Evolutionary conservation across 305 asterid genomes (phyloP).

Genomic region (Plantago lanceolata): DNA sequence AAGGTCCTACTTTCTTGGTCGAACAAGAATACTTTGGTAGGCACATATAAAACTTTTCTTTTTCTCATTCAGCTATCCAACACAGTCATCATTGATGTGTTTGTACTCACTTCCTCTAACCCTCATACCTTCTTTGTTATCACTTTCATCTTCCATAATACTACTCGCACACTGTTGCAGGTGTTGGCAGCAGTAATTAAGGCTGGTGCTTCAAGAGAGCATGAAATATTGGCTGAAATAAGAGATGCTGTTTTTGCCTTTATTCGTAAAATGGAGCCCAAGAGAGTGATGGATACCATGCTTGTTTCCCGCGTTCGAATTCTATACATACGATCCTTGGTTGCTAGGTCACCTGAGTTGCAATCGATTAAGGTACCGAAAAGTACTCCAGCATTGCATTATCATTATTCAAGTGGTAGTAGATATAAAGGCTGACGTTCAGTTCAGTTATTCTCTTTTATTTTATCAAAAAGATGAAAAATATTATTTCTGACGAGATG

Average conservation of each 20-base stretch:
- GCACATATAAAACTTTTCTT: not conserved
- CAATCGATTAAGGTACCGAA: slow-evolving; percentile 88
- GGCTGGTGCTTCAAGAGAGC: slow-evolving; percentile 99
- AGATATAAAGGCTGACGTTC: not conserved
- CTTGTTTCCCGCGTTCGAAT: slow-evolving; percentile 99
- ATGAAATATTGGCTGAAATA: slow-evolving; percentile 98
- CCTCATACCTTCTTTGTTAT: slow-evolving; percentile 14
- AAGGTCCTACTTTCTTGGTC: no score
- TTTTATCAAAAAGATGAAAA: not conserved
- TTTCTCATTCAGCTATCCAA: not conserved
- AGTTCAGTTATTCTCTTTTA: not conserved
- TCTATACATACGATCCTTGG: slow-evolving; percentile 90
- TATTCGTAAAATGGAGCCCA: slow-evolving; percentile 97
- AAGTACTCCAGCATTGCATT: slow-evolving; percentile 8
- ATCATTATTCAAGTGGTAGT: slow-evolving; percentile 8
- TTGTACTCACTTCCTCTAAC: not conserved
- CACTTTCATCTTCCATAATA: slow-evolving; percentile 18
- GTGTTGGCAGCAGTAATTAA: slow-evolving; percentile 98
- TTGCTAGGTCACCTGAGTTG: slow-evolving; percentile 95
- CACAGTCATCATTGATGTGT: not conserved
- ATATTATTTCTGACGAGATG: not conserved
- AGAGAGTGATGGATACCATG: slow-evolving; percentile 98
- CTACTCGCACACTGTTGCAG: slow-evolving; percentile 41
- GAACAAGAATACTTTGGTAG: not conserved
- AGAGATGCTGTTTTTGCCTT: slow-evolving; percentile 94